phyloP scores from a whole-genome alignment of 495 filamentous ascomycete genomes.

The Lentithecium fluviatile region DNA sequence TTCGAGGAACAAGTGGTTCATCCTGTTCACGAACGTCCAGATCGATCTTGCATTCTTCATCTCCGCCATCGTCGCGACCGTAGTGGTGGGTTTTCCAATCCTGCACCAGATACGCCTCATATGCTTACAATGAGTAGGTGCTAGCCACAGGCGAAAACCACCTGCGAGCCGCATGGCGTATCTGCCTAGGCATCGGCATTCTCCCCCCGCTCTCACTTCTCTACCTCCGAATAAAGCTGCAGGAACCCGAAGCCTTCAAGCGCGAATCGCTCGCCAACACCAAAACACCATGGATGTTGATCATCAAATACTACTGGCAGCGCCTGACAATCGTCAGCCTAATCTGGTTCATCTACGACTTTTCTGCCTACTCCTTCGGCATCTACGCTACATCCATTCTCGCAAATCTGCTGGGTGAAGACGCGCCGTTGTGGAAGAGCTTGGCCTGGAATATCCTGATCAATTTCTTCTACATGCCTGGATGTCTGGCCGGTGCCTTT shows the following conservation, averaged over 20 bases:
- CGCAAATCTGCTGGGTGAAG: constrained; percentile 57
- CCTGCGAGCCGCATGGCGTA: constrained; percentile 71
- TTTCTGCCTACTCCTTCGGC: constrained; percentile 73
- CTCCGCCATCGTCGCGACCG: constrained; percentile 69
- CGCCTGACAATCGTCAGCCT: constrained; percentile 66
- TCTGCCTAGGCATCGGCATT: constrained; percentile 73
- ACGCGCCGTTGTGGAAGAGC: constrained; percentile 63
- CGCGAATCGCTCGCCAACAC: constrained; percentile 53
- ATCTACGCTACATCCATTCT: constrained; percentile 76
- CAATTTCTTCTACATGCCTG: constrained; percentile 84
- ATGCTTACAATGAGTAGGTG: constrained; percentile 43
- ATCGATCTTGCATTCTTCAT: constrained; percentile 81
- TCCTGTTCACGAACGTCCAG: constrained; percentile 87
- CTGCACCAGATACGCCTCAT: too few relatives aligned
- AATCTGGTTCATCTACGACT: constrained; percentile 95
- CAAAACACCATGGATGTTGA: constrained; percentile 57
- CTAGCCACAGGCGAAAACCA: constrained; percentile 68
- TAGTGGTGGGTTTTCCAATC: constrained; percentile 28
- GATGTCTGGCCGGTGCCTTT: constrained; percentile 71
- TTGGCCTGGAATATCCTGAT: constrained; percentile 86
- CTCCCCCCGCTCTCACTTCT: constrained; percentile 75
- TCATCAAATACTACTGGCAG: constrained; percentile 60
- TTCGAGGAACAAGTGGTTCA: constrained; percentile 86
- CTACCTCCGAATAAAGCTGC: constrained; percentile 69
- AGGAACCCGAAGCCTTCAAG: constrained; percentile 82